Evolutionary conservation across 768 basidiomycete species (phyloP).

Genomic region (Cubamyces lactineus): DNA sequence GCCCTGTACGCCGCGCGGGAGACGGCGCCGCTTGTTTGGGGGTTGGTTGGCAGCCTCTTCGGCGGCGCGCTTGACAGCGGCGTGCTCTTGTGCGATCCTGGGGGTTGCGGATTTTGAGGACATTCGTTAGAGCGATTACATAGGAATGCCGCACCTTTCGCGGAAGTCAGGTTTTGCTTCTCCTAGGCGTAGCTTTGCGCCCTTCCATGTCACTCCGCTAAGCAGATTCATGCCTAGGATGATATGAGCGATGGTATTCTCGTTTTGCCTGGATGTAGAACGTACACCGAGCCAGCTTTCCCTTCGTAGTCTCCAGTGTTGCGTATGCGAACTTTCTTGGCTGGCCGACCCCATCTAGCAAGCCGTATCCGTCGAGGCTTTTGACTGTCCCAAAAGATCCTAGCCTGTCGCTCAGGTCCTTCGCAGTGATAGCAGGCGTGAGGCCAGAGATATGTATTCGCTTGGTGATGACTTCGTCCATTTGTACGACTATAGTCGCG

Average conservation of each 20-base stretch:
- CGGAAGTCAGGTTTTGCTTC: constrained; percentile 80
- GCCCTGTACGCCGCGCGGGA: constrained; percentile 41
- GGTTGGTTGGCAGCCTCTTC: constrained; percentile 35
- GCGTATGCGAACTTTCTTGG: constrained; percentile 75
- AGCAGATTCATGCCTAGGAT: constrained; percentile 68
- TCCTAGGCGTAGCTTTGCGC: constrained; percentile 79
- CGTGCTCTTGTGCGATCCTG: constrained; percentile 44
- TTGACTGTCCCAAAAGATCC: constrained; percentile 70
- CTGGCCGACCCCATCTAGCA: constrained; percentile 63
- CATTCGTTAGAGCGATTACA: neutral
- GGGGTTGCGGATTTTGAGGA: neutral
- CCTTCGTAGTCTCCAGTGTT: constrained; percentile 65
- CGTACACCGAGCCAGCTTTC: constrained; percentile 68
- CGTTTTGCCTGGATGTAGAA: neutral
- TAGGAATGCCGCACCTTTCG: constrained; percentile 50
- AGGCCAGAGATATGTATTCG: constrained; percentile 77
- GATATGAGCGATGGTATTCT: neutral
- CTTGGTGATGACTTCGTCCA: constrained; percentile 48
- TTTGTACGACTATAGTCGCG: neutral
- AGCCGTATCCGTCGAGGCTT: constrained; percentile 70
- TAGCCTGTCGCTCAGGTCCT: constrained; percentile 61
- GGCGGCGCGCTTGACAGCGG: constrained; percentile 26
- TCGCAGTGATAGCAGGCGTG: constrained; percentile 60
- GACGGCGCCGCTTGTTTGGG: constrained; percentile 48
- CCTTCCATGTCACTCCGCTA: constrained; percentile 87